Evolutionary conservation across 129 eudicot species (phyloP).

Genomic region (Flaveria brownii): DNA sequence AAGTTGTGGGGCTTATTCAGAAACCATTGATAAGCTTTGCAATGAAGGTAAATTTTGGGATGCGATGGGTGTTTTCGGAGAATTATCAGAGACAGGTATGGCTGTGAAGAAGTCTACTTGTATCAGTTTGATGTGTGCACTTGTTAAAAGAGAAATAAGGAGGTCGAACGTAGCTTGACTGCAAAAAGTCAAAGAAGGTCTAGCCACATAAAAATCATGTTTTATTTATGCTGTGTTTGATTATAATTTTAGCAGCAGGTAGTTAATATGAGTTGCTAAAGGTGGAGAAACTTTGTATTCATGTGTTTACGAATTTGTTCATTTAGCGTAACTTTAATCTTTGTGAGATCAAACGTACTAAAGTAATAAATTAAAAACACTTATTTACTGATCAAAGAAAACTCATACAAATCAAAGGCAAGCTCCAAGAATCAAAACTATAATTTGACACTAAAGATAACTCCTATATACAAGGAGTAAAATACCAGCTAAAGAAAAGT

Average conservation of each 20-base stretch:
- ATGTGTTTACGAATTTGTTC: background rate
- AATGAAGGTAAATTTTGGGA: slow-evolving; percentile 68
- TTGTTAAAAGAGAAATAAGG: slow-evolving; percentile 52
- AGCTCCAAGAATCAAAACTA: too few species aligned
- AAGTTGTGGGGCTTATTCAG: slow-evolving; percentile 45
- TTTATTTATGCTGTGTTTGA: background rate
- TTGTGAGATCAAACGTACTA: too few species aligned
- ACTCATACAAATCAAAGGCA: too few species aligned
- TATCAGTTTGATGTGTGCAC: slow-evolving; percentile 69
- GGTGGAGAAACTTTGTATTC: background rate
- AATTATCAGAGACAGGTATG: slow-evolving; percentile 53
- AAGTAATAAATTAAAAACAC: too few species aligned
- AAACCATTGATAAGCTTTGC: slow-evolving; percentile 65
- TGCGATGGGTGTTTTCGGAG: slow-evolving; percentile 63
- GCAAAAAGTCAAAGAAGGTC: slow-evolving; percentile 31
- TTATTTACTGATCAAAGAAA: too few species aligned
- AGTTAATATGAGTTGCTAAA: background rate
- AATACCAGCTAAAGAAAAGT: too few species aligned
- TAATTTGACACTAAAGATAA: too few species aligned
- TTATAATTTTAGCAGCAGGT: background rate
- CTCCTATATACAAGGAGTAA: too few species aligned
- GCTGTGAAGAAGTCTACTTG: slow-evolving; percentile 59
- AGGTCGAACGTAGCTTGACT: slow-evolving; percentile 33
- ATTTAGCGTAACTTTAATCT: too few species aligned
- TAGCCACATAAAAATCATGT: slow-evolving; percentile 14